Percentiles rank a stretch among this genome's conserved stretches.
phyloP scores from a whole-genome alignment of 164 flowering plant species.

The Paratinospora sagittata region DNA sequence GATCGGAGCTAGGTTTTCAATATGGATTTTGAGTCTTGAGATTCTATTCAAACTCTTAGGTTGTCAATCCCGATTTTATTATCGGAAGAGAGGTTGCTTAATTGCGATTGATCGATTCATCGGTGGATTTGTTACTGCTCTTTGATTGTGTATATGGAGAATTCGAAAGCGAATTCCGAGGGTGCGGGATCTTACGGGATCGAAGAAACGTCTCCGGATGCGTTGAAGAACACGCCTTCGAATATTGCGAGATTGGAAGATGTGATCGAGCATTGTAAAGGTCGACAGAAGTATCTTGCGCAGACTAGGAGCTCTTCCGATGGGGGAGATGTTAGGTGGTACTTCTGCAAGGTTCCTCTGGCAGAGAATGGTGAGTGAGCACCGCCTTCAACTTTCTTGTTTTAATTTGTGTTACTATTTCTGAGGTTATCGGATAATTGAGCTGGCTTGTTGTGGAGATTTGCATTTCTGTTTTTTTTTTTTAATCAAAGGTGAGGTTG shows the following conservation, averaged over 20 bases:
- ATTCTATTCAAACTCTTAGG: background rate
- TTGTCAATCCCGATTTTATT: background rate
- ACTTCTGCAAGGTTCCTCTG: conserved; percentile 79
- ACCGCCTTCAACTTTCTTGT: background rate
- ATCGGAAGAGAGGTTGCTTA: background rate
- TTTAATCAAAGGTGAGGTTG: background rate
- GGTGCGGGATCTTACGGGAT: conserved; percentile 13
- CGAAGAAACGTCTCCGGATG: conserved; percentile 51
- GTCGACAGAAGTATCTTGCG: conserved; percentile 79
- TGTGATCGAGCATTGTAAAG: conserved; percentile 70
- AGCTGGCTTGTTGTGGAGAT: too few relatives aligned
- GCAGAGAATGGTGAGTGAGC: conserved; percentile 54
- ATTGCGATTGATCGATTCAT: background rate
- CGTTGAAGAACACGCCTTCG: conserved; percentile 80
- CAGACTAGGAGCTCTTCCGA: conserved; percentile 86
- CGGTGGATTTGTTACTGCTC: conserved; percentile 5
- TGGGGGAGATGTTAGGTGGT: conserved; percentile 92
- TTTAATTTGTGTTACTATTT: background rate
- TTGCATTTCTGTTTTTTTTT: too few relatives aligned
- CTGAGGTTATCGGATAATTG: too few relatives aligned
- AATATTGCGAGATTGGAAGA: conserved; percentile 86
- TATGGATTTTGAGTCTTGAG: background rate
- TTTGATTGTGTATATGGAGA: conserved; percentile 27
- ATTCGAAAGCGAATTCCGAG: conserved; percentile 17
- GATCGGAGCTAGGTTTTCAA: background rate